Percentiles rank a stretch among this genome's conserved stretches.
phyloP scores from a whole-genome alignment of 768 basidiomycete species.

The Mycena belliarum region DNA sequence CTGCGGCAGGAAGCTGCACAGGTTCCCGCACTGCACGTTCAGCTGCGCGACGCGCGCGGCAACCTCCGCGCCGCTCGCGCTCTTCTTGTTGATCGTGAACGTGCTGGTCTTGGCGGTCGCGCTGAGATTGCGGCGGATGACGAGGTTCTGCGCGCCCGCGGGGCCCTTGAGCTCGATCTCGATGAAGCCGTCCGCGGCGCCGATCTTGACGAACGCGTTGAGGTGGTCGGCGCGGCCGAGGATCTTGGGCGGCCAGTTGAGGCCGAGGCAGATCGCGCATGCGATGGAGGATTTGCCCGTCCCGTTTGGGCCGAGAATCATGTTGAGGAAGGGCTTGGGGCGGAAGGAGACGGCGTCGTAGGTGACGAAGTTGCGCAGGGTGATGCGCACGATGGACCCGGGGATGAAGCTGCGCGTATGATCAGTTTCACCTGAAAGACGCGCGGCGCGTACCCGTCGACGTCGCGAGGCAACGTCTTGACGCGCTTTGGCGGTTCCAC shows the following conservation, averaged over 20 bases:
- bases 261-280: slow-evolving; percentile 86
- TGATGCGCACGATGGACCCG: slow-evolving; percentile 90
- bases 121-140: slow-evolving; percentile 72
- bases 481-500: slow-evolving; percentile 33
- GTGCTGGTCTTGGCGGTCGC: slow-evolving; percentile 58
- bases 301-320: slow-evolving; percentile 97
- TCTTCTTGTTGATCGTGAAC: slow-evolving; percentile 72
- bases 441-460: slow-evolving; percentile 54
- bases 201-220: slow-evolving; percentile 80
- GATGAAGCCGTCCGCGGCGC: slow-evolving; percentile 69
- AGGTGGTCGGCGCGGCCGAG: slow-evolving; percentile 83
- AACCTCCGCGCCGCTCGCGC: slow-evolving; percentile 64
- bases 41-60: slow-evolving; percentile 61
- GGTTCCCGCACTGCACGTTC: slow-evolving; percentile 91
- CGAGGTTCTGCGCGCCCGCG: slow-evolving; percentile 69
- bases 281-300: slow-evolving; percentile 96
- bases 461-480: slow-evolving; percentile 67
- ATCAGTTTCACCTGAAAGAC: no score
- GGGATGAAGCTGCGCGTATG: slow-evolving; percentile 35
- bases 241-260: slow-evolving; percentile 64
- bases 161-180: slow-evolving; percentile 89
- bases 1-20: slow-evolving; percentile 96
- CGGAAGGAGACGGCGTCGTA: slow-evolving; percentile 90
- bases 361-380: slow-evolving; percentile 88
- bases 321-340: slow-evolving; percentile 91